Evolutionary conservation across 2,329 filamentous ascomycete genomes (phyloP), one percentile per base, ranked within the genome.

Genomic region (Rhynchosporium graminicola): DNA sequence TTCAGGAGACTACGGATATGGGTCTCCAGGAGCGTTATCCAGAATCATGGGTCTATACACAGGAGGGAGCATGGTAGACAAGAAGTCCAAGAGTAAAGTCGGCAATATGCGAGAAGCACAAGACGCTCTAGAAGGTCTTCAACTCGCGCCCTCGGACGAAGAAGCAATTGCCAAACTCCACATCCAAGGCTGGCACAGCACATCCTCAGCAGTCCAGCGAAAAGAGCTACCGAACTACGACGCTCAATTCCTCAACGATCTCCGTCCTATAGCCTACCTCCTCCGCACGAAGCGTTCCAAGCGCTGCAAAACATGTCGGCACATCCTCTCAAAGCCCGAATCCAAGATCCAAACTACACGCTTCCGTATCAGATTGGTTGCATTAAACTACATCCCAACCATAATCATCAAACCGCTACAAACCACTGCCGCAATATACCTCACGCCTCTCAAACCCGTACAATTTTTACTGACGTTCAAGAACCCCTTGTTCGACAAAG

Each of bases 321-420:
- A 98, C 78, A 97, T 98, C 73, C 89, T 99, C 69, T 90, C 92
- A 65, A 96, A 96, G 75, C 95, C 94, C 13, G 95, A 99, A 76
- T 85, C 88, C 63, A 99, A 98, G 76, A 88, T 96, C 38, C 86
- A 87, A 52, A 94, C 90, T 58, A 95, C 90, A 6, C 89, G 93
- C 36, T 98, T 95, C 83, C 90, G 94, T 71, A 97, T 99, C 75
- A 90, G 91, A 60, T 83, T 98, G 0, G 87, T 98, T 4, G 96
- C 95, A 28, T 84, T 88, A 60, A 92, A 88, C 73, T 94, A 96
- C 77, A 91, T 99, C 66, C 95, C 95, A 0, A 87, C 87, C 63
- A 87, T 97, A 65, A 85, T 86, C 36, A 84, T 97, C 69, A 84
- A 85, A 56, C 86, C 88, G 31, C 78, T 91, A 56, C 76, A 78